These are phyloP conservation scores for Pyrus betulifolia DNA, from an alignment of 306 rosid species.

Conservation along the genomic window DNA sequence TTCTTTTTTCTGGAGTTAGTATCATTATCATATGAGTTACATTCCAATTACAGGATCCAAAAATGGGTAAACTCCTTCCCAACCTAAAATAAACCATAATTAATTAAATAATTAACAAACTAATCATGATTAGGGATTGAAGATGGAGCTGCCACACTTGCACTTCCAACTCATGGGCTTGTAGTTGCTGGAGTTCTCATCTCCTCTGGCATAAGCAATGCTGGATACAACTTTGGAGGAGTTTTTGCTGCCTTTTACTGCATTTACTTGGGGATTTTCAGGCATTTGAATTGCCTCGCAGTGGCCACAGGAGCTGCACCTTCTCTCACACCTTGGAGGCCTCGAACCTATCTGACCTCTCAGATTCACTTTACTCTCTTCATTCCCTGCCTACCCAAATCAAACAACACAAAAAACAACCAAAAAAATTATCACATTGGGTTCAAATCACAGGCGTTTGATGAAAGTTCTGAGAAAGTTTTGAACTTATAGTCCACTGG, in stretches of 20 bases:
- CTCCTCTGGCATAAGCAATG: constrained; percentile 38
- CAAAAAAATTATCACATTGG: not conserved
- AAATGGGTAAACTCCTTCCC: constrained; percentile 8
- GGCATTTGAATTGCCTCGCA: constrained; percentile 65
- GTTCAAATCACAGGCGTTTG: not conserved
- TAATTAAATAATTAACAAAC: not conserved
- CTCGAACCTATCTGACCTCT: constrained; percentile 74
- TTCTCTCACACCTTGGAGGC: constrained; percentile 86
- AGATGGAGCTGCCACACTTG: constrained; percentile 78
- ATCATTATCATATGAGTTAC: not conserved
- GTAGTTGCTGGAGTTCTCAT: constrained; percentile 58
- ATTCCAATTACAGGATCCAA: constrained; percentile 20
- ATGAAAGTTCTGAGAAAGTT: not conserved
- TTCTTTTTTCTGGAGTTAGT: not conserved
- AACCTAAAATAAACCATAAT: not conserved
- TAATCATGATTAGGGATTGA: constrained; percentile 45
- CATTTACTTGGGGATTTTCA: constrained; percentile 41
- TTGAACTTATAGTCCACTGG: not conserved
- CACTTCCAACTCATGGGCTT: constrained; percentile 98
- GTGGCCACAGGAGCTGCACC: constrained; percentile 63
- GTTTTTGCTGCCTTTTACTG: constrained; percentile 32
- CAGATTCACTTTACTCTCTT: constrained; percentile 31
- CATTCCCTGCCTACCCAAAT: constrained; percentile 33
- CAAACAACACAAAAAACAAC: not conserved
- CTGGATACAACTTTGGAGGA: constrained; percentile 30